These are phyloP conservation scores for Apiospora malaysiana DNA, from an alignment of 2,329 filamentous ascomycete species.

Conservation along the genomic window DNA sequence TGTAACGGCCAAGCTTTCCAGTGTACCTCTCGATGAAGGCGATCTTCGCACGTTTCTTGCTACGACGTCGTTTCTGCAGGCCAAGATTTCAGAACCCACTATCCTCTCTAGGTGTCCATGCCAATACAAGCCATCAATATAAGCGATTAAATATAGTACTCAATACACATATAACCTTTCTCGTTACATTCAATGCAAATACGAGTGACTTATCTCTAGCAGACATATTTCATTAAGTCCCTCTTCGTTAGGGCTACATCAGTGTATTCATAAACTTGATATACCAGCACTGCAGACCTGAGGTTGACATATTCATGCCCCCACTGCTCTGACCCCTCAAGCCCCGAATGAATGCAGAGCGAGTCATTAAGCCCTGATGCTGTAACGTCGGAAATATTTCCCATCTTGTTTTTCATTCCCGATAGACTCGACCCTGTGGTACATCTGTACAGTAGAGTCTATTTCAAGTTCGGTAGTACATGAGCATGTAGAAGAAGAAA, in stretches of 20 bases:
- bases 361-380: not conserved
- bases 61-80: conserved; percentile 7
- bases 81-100: not conserved
- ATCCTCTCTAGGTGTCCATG: not conserved
- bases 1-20: conserved; percentile 1
- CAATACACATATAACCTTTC: not conserved
- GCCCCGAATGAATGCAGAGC: not conserved
- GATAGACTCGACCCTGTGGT: not conserved
- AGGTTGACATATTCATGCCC: not conserved
- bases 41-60: not conserved
- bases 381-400: not conserved
- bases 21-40: not conserved
- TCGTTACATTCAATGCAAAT: not conserved
- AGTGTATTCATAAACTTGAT: not conserved
- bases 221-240: not conserved
- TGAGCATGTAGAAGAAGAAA: not conserved
- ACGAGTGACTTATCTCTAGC: not conserved
- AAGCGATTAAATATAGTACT: too few species aligned
- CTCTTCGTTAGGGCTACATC: not conserved
- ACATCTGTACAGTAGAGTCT: too few species aligned
- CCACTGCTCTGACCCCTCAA: not conserved
- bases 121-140: not conserved
- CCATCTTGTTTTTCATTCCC: too few species aligned
- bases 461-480: too few species aligned
- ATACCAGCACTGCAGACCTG: not conserved